Evolutionary conservation across 257 asterid genomes (phyloP).

Genomic region (Lithospermum erythrorhizon): DNA sequence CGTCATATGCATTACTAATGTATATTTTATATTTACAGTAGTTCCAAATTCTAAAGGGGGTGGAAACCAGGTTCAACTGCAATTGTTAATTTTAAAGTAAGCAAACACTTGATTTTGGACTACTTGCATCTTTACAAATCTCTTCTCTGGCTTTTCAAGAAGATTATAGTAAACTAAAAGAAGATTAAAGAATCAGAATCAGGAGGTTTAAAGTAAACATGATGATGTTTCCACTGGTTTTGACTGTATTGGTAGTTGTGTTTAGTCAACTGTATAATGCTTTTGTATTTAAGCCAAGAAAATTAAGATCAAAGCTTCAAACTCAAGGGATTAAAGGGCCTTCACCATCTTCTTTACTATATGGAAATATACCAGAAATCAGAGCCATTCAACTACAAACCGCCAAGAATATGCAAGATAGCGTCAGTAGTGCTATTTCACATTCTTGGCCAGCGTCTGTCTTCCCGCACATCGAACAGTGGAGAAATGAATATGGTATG

Average conservation of each 20-base stretch:
- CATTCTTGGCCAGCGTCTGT: conserved; percentile 44
- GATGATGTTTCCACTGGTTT: conserved; percentile 16
- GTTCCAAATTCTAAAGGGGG: no score
- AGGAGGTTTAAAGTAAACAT: conserved; percentile 12
- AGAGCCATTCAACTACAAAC: conserved; percentile 19
- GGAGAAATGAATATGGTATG: conserved; percentile 50
- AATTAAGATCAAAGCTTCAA: conserved; percentile 29
- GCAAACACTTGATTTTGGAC: no score
- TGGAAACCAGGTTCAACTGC: no score
- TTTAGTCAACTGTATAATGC: conserved; percentile 13
- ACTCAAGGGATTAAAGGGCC: conserved; percentile 67
- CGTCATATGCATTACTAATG: no score
- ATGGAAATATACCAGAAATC: conserved; percentile 55
- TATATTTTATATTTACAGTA: no score
- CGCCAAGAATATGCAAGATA: conserved; percentile 8
- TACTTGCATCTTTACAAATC: no score
- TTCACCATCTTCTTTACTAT: conserved; percentile 27
- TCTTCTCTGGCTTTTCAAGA: neutral
- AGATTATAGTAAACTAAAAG: neutral
- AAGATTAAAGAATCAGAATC: neutral
- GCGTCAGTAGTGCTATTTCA: conserved; percentile 1
- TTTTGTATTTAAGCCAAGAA: conserved; percentile 29
- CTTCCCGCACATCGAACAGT: conserved; percentile 46
- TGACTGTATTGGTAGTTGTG: conserved; percentile 18
- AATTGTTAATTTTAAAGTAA: no score